phyloP scores from a whole-genome alignment of 768 basidiomycete species.

The Naganishia vaughanmartiniae region DNA sequence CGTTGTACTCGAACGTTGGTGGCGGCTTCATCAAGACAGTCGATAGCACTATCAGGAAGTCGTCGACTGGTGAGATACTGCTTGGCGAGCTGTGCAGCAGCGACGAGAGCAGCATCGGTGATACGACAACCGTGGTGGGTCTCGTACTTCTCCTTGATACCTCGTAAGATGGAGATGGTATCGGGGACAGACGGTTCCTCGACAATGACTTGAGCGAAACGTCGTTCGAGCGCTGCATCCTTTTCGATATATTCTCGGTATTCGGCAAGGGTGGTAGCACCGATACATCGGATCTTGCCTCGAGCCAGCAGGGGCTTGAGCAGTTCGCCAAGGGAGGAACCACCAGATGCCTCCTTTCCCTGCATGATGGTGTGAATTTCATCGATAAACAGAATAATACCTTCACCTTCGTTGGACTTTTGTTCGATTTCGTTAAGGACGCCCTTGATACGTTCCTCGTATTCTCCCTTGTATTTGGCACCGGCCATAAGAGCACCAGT shows the following conservation, averaged over 20 bases:
- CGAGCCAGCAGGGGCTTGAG: constrained; percentile 79
- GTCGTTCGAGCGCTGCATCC: constrained; percentile 82
- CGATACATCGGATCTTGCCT: constrained; percentile 66
- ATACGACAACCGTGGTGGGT: constrained; percentile 77
- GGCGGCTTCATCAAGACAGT: constrained; percentile 87
- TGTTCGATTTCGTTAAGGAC: constrained; percentile 93
- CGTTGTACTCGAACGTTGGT: constrained; percentile 79
- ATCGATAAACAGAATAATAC: constrained; percentile 90
- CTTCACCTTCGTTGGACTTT: constrained; percentile 68
- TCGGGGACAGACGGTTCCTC: constrained; percentile 87
- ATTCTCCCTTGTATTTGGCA: constrained; percentile 80
- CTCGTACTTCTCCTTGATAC: constrained; percentile 90
- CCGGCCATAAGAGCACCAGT: constrained; percentile 75
- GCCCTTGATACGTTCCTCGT: constrained; percentile 90
- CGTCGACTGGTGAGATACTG: constrained; percentile 67
- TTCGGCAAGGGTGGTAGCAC: constrained; percentile 87
- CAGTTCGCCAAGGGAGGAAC: constrained; percentile 59
- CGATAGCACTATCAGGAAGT: constrained; percentile 66
- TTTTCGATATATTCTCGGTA: constrained; percentile 72
- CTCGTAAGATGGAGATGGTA: constrained; percentile 88
- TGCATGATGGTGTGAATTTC: constrained; percentile 85
- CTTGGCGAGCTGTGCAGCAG: constrained; percentile 85
- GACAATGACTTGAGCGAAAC: constrained; percentile 88
- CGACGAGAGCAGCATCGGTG: constrained; percentile 78
- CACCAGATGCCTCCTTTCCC: constrained; percentile 25